Conservation (phyloP, 2,329 filamentous ascomycete species). For the Escovopsis sp. region DNA sequence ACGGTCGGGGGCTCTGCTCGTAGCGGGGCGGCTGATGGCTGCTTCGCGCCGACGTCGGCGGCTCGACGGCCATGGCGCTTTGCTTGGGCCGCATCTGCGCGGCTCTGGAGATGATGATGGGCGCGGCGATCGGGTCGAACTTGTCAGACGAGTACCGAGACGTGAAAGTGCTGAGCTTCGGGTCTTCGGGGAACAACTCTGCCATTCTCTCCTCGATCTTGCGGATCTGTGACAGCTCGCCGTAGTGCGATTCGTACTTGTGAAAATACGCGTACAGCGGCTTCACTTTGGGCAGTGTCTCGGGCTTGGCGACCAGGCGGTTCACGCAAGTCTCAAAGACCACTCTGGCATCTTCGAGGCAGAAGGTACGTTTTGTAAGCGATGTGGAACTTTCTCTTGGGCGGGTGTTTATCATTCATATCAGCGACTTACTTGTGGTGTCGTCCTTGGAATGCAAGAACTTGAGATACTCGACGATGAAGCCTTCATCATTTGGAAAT, state of each 20-base stretch:
- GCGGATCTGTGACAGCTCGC: conserved; percentile 77
- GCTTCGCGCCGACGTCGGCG: conserved; percentile 27
- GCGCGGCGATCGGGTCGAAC: conserved; percentile 72
- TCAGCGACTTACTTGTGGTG: conserved; percentile 61
- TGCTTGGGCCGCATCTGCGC: conserved; percentile 58
- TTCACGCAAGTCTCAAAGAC: conserved; percentile 92
- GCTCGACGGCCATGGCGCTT: conserved; percentile 38
- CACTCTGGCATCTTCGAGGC: conserved; percentile 89
- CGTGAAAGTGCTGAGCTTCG: conserved; percentile 58
- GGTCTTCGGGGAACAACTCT: conserved; percentile 83
- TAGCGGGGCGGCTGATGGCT: conserved; percentile 25
- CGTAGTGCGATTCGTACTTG: conserved; percentile 86
- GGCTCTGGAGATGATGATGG: conserved; percentile 66
- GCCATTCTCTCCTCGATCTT: conserved; percentile 87
- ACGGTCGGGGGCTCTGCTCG: conserved; percentile 31
- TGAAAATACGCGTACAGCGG: conserved; percentile 85
- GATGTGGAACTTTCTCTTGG: conserved; percentile 13
- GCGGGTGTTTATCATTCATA: background rate
- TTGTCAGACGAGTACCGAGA: conserved; percentile 54
- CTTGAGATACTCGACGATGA: conserved; percentile 91
- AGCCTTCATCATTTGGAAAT: conserved; percentile 85
- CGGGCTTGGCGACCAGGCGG: conserved; percentile 61
- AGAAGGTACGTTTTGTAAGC: too few species aligned
- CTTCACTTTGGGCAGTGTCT: conserved; percentile 60
- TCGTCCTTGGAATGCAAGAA: conserved; percentile 87